Conservation (phyloP, 805 yeast genomes). For the Kuraishia molischiana region DNA sequence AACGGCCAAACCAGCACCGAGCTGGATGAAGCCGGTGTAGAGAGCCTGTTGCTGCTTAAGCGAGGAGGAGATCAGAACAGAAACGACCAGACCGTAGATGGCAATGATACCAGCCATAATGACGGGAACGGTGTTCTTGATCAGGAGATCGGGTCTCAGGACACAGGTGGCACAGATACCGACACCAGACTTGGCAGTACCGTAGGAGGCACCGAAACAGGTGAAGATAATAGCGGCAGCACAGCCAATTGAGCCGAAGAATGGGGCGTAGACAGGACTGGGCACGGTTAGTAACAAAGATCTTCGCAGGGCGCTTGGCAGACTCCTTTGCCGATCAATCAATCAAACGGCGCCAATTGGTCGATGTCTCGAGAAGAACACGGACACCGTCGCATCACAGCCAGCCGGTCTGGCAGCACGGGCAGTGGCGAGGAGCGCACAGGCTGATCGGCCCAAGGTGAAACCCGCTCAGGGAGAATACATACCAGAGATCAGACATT, state of each 20-base stretch:
- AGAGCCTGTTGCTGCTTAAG: constrained; percentile 86
- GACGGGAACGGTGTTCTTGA: constrained; percentile 92
- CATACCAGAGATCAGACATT: constrained; percentile 11
- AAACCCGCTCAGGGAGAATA: neutral
- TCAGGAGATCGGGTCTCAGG: constrained; percentile 91
- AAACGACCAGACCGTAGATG: constrained; percentile 93
- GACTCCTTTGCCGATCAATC: too few species aligned
- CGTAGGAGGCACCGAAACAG: constrained; percentile 97
- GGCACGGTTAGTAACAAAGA: constrained; percentile 8
- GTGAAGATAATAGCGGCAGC: constrained; percentile 98
- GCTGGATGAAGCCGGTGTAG: constrained; percentile 94
- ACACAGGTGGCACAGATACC: constrained; percentile 99
- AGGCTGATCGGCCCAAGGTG: too few species aligned
- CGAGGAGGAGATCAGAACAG: constrained; percentile 87
- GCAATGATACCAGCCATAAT: constrained; percentile 99
- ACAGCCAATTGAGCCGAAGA: constrained; percentile 99
- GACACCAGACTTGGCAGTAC: constrained; percentile 98
- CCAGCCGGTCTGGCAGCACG: too few species aligned
- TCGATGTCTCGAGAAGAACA: too few species aligned
- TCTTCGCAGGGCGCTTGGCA: too few species aligned
- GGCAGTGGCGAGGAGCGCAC: too few species aligned
- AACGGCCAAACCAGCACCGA: constrained; percentile 96
- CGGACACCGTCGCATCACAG: too few species aligned
- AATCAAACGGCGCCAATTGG: neutral
- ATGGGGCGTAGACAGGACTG: constrained; percentile 83